Evolutionary conservation across 257 asterid species (phyloP).

Genomic region (Solanum verrucosum): DNA sequence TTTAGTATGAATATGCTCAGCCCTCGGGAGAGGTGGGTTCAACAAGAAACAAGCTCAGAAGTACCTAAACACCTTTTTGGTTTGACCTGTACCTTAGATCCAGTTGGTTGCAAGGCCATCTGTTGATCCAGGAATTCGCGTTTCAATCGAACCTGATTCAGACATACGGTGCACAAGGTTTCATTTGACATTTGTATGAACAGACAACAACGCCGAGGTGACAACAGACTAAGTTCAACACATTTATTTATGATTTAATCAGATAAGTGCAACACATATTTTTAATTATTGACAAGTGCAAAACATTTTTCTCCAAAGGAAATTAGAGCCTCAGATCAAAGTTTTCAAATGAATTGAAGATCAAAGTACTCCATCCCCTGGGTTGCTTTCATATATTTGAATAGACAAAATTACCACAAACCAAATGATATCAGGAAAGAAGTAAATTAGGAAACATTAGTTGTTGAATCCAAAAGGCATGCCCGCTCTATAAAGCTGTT

Average conservation of each 20-base stretch:
- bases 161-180: constrained; percentile 1
- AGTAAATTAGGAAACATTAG: neutral
- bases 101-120: constrained; percentile 28
- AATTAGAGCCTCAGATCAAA: neutral
- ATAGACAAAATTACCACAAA: neutral
- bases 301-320: neutral
- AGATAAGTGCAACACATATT: neutral
- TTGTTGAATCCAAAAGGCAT: too few relatives aligned
- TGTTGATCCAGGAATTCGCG: constrained; percentile 96
- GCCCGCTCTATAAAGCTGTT: constrained; percentile 76
- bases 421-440: neutral
- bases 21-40: neutral
- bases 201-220: neutral
- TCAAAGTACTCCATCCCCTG: neutral
- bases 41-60: neutral
- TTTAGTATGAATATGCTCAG: neutral
- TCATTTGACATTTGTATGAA: neutral
- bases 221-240: constrained; percentile 1
- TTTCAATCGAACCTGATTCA: constrained; percentile 82
- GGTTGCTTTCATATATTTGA: neutral
- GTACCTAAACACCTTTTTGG: neutral
- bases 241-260: neutral
- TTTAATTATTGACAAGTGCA: neutral
- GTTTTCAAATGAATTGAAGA: neutral
- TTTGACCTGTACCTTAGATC: constrained; percentile 46